Base-by-base conservation (phyloP, 1,284 basidiomycete species). In the Tilletia walkeri region DNA sequence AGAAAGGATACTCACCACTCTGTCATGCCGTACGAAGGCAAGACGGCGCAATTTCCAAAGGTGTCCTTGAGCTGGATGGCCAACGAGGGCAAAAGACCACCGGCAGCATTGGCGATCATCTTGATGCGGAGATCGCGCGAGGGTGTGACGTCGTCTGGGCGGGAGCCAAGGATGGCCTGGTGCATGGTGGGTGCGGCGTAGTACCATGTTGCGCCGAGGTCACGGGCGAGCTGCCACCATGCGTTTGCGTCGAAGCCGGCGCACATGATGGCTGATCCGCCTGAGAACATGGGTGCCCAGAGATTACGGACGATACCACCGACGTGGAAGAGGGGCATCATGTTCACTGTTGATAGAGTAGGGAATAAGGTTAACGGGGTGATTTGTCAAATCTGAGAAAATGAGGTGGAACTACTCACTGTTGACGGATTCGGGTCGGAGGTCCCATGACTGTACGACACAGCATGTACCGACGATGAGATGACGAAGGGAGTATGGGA, bases 311-410 rank as follows among this genome's bases (percentile, higher is more conserved):
- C 79, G 56, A 83, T 83, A 70, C 82, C 82, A 49, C 82, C 82
- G 48, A 83, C 82, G 74, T 83, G 82, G 76, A 83, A 83, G 69
- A 83, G 77, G 7, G 82, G 82, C 82, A 83, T 83, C 82, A 83
- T 83, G 74, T 83, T 83, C 81, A 83, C 72, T 73, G 59, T 14
- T 10, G n/a, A n/a, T n/a, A n/a, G n/a, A n/a, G n/a, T n/a, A n/a
- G n/a, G n/a, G n/a, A n/a, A n/a, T n/a, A n/a, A n/a, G n/a, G n/a
- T n/a, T n/a, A n/a, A n/a, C n/a, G n/a, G n/a, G n/a, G n/a, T n/a
- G n/a, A n/a, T n/a, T n/a, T n/a, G n/a, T 47, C n/a, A n/a, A 6
- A 30, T 65, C n/a, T 49, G 47, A 70, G 65, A 30, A 34, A 3
- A 63, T 66, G 30, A 12, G 45, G 34, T 20, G 39, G 10, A 45